phyloP scores from a whole-genome alignment of 257 asterid species.

The Jaltomata sinuosa region DNA sequence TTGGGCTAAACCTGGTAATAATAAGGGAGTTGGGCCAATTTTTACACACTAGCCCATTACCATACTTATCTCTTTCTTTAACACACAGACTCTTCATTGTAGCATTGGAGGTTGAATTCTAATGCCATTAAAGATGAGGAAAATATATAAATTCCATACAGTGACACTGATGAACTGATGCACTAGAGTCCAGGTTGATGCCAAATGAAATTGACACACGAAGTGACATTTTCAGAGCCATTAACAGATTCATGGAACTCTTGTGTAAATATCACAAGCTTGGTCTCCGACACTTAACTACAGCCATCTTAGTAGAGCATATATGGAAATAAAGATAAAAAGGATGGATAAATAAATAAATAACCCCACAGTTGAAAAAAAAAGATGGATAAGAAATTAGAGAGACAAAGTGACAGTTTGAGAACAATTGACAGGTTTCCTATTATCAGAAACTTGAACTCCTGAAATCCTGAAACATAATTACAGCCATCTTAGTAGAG shows the following conservation, averaged over 20 bases:
- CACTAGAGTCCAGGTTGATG: not conserved
- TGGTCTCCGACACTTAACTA: not conserved
- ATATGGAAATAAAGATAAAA: not conserved
- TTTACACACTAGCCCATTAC: too few relatives aligned
- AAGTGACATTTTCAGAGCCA: not conserved
- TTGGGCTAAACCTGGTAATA: too few relatives aligned
- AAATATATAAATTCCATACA: not conserved
- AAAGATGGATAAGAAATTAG: not conserved
- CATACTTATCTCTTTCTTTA: too few relatives aligned
- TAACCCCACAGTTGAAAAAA: too few relatives aligned
- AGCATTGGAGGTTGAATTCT: not conserved
- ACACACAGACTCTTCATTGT: not conserved
- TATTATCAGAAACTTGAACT: not conserved
- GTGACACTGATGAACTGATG: not conserved
- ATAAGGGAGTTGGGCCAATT: too few relatives aligned
- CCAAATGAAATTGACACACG: not conserved
- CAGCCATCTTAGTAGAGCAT: not conserved
- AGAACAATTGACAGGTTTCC: not conserved
- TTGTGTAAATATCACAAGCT: not conserved
- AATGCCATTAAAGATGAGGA: not conserved
- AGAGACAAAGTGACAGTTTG: not conserved
- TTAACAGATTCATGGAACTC: not conserved
- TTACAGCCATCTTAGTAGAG: not conserved
- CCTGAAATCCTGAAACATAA: not conserved
- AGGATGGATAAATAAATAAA: not conserved